A percentile compares a stretch with the other conserved stretches of the same genome.
phyloP scores from a whole-genome alignment of 768 basidiomycete species.

The Tylopilus felleus region DNA sequence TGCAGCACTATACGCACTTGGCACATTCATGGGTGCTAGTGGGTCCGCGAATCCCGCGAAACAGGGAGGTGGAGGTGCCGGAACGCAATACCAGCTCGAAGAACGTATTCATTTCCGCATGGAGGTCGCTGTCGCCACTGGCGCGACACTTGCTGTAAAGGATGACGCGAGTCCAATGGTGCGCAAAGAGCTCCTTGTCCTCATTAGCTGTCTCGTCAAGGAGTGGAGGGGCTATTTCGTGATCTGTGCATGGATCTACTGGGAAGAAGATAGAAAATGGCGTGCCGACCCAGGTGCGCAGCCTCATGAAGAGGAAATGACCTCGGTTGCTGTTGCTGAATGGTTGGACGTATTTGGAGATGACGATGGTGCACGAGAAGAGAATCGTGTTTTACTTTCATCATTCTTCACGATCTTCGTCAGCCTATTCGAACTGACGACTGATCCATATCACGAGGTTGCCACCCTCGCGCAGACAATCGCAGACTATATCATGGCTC shows the following conservation, averaged over 20 bases:
- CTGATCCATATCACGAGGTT: conserved; percentile 91
- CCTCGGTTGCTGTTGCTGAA: conserved; percentile 65
- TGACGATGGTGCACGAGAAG: conserved; percentile 63
- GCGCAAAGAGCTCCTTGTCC: conserved; percentile 85
- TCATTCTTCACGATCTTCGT: conserved; percentile 93
- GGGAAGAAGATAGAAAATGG: conserved; percentile 85
- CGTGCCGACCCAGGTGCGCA: conserved; percentile 34
- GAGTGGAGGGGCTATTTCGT: conserved; percentile 98
- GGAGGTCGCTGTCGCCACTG: conserved; percentile 91
- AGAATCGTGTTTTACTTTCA: conserved; percentile 81
- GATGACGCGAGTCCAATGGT: conserved; percentile 97
- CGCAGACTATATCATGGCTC: conserved; percentile 88
- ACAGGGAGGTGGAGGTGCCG: conserved; percentile 81
- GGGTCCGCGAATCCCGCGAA: conserved; percentile 66
- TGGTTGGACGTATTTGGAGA: conserved; percentile 75
- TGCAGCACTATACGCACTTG: conserved; percentile 87
- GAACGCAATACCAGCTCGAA: conserved; percentile 70
- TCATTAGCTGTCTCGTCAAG: conserved; percentile 90
- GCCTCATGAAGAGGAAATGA: conserved; percentile 65
- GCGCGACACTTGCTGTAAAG: conserved; percentile 81
- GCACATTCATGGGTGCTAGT: conserved; percentile 89
- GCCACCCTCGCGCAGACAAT: conserved; percentile 87
- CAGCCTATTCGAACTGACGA: conserved; percentile 83
- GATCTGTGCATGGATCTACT: conserved; percentile 94
- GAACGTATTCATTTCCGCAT: conserved; percentile 80